phyloP scores from a whole-genome alignment of 176 grass and related monocot genomes.

The Triticum turgidum region DNA sequence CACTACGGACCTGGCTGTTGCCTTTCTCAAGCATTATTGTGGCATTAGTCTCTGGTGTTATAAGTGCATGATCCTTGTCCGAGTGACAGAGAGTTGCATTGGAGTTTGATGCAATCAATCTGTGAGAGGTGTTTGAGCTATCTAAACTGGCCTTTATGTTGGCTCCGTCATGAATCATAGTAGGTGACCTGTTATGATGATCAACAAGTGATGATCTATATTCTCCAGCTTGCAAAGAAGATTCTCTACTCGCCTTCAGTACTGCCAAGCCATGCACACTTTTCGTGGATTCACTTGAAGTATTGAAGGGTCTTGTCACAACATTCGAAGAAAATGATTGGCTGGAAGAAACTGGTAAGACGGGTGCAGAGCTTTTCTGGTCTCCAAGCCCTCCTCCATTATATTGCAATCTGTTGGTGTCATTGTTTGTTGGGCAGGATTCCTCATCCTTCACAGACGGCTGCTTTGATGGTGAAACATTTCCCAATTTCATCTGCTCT shows the following conservation, averaged over 20 bases:
- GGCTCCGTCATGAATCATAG: slow-evolving; percentile 24
- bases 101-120: slow-evolving; percentile 39
- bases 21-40: slow-evolving; percentile 41
- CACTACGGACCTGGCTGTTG: slow-evolving; percentile 14
- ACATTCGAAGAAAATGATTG: slow-evolving; percentile 26
- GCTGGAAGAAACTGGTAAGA: slow-evolving; percentile 31
- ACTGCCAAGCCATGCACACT: slow-evolving; percentile 18
- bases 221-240: slow-evolving; percentile 24
- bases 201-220: slow-evolving; percentile 31
- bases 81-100: slow-evolving; percentile 41
- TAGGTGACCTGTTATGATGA: slow-evolving; percentile 27
- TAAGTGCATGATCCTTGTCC: slow-evolving; percentile 43
- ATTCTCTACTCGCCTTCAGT: slow-evolving; percentile 28
- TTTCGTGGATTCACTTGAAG: slow-evolving; percentile 31
- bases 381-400: slow-evolving; percentile 38
- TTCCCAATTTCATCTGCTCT: slow-evolving; percentile 33
- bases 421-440: slow-evolving; percentile 21
- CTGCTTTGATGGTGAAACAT: slow-evolving; percentile 36
- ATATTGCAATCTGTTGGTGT: neutral
- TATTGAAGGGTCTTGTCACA: slow-evolving; percentile 7
- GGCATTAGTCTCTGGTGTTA: slow-evolving; percentile 44
- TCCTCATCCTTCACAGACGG: neutral
- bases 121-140: slow-evolving; percentile 34
- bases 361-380: slow-evolving; percentile 14
- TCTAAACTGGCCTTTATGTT: slow-evolving; percentile 31